Conservation (phyloP, 352 stramenopile genomes). For the Phytophthora boehmeriae region DNA sequence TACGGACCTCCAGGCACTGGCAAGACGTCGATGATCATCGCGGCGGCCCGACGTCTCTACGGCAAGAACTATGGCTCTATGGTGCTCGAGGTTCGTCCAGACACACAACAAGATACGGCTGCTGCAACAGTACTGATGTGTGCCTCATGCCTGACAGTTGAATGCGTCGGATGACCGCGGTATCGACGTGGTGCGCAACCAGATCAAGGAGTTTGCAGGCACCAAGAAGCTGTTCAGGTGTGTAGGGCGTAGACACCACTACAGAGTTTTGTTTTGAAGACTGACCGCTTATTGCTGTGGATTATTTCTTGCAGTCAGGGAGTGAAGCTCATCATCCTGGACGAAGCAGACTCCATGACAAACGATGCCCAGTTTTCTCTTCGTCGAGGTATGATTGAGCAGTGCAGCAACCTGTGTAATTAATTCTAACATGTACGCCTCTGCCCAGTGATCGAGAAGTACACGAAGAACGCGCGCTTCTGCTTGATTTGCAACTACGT, state of each 20-base stretch:
- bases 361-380: conserved; percentile 97
- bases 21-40: conserved; percentile 98
- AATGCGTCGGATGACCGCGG: conserved; percentile 98
- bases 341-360: conserved; percentile 99
- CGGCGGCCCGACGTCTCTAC: conserved; percentile 95
- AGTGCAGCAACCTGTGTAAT: neutral
- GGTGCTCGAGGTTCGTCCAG: conserved; percentile 85
- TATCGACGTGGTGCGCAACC: conserved; percentile 97
- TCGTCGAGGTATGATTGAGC: conserved; percentile 56
- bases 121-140: neutral
- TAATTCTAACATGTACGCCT: neutral
- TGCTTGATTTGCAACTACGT: conserved; percentile 99
- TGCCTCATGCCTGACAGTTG: conserved; percentile 57
- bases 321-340: conserved; percentile 98
- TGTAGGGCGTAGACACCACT: too few species aligned
- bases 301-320: conserved; percentile 51
- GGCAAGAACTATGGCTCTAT: conserved; percentile 94
- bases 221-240: conserved; percentile 96
- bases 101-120: neutral
- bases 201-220: conserved; percentile 98
- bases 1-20: conserved; percentile 97
- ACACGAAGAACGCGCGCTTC: conserved; percentile 98
- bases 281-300: neutral
- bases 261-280: too few species aligned
- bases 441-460: conserved; percentile 95